These are phyloP conservation scores for Geotrichum bryndzae DNA, from an alignment of 1,139 yeast genomes.

Conservation along the genomic window DNA sequence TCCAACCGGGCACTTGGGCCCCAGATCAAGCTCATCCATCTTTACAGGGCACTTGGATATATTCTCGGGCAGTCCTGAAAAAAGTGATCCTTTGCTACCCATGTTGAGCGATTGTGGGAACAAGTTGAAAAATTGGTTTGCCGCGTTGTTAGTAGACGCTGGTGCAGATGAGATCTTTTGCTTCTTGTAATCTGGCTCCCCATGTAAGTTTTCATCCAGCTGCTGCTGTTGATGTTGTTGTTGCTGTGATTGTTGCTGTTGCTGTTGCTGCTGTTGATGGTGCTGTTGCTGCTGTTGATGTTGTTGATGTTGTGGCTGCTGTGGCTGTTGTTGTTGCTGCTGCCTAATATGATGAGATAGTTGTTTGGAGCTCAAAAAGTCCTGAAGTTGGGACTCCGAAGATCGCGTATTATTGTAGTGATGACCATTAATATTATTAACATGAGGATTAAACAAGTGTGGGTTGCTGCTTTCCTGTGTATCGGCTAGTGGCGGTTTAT, in stretches of 20 bases:
- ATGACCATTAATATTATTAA: neutral
- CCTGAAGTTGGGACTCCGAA: neutral
- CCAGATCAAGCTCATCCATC: slow-evolving; percentile 6
- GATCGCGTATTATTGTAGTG: neutral
- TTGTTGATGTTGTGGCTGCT: neutral
- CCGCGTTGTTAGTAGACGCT: neutral
- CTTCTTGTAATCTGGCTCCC: slow-evolving; percentile 7
- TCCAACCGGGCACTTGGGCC: slow-evolving; percentile 11
- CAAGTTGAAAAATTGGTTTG: slow-evolving; percentile 1
- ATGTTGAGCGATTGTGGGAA: slow-evolving; percentile 9
- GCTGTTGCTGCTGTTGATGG: neutral
- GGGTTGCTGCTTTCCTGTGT: neutral
- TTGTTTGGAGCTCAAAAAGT: neutral
- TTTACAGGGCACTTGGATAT: slow-evolving; percentile 14
- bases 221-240: neutral
- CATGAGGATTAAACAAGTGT: neutral
- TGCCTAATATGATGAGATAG: neutral
- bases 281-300: neutral
- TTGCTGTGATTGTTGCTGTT: neutral
- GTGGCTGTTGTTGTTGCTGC: neutral
- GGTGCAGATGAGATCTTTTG: neutral
- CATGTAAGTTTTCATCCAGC: neutral
- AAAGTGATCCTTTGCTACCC: neutral
- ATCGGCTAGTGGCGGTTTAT: neutral
- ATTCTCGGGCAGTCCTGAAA: slow-evolving; percentile 1